These are phyloP conservation scores for Trichoderma sp. DNA, from an alignment of 2,329 filamentous ascomycete genomes.

Conservation along the genomic window DNA sequence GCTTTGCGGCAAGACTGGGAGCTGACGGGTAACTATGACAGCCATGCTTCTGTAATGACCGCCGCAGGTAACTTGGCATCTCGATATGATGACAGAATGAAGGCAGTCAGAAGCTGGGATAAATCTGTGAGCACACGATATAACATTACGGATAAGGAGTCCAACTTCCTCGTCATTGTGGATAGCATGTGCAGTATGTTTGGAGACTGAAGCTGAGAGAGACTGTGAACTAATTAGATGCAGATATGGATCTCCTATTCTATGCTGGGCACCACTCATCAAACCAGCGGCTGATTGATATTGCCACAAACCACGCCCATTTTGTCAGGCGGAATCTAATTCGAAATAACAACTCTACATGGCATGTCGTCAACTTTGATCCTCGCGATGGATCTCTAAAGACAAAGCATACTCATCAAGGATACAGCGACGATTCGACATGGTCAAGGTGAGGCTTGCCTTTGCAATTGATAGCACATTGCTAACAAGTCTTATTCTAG, in stretches of 20 bases:
- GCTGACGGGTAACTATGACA: constrained; percentile 43
- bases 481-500: neutral
- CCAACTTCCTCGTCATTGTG: constrained; percentile 44
- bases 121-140: constrained; percentile 34
- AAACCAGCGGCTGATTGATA: constrained; percentile 35
- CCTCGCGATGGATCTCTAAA: constrained; percentile 43
- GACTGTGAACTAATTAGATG: neutral
- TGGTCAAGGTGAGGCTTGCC: constrained; percentile 42
- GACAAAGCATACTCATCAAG: constrained; percentile 47
- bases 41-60: constrained; percentile 43
- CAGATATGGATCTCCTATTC: constrained; percentile 41
- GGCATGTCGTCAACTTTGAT: constrained; percentile 51
- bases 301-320: constrained; percentile 44
- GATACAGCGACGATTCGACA: constrained; percentile 47
- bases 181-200: constrained; percentile 43
- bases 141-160: constrained; percentile 33
- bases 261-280: constrained; percentile 41
- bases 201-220: too few relatives aligned
- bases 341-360: constrained; percentile 38
- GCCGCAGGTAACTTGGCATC: constrained; percentile 48
- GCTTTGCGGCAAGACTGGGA: constrained; percentile 51
- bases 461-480: too few relatives aligned
- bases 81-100: constrained; percentile 44
- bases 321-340: constrained; percentile 42
- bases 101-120: constrained; percentile 54